Base-by-base conservation (phyloP, 2,329 filamentous ascomycete species). In the Akanthomyces dipterigenus region DNA sequence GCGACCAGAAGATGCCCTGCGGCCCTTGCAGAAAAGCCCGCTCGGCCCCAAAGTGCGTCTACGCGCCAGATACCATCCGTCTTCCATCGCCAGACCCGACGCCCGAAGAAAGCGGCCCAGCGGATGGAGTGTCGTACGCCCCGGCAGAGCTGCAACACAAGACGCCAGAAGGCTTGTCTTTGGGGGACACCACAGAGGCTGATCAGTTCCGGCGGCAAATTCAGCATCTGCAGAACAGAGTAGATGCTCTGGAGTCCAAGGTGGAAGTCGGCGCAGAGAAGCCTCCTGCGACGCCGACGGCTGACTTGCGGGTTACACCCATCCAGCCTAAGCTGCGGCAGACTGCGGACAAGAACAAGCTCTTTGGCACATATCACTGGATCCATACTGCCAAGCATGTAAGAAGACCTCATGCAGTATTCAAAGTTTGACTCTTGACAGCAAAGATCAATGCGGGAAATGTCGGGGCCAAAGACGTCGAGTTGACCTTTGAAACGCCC, bases 321-420 rank as follows among this genome's bases (percentile, higher is more conserved):
- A 43, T 56, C 4, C 31, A n/a, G 9, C 60, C 60, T 5, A 56
- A 34, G 20, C 11, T 61, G 60, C 51, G 53, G 2, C 42, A 49
- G 42, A 42, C 43, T n/a, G 42, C 11, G 12, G 53, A 40, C 6
- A 61, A 61, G 53, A 61, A 54, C 34, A 61, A 61, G 51, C 26
- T 61, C 4, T 61, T 56, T 46, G 50, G 50, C 34, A 31, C 43
- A 11, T 56, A 61, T 14, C 60, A 61, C 46, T 61, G 51, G 51
- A 43, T 61, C 31, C 53, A 55, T 18, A 55, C 60, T n/a, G 42
- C 38, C 1, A 56, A 61, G 9, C 28, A 43, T 42, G 60, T 61
- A 43, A 40, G 60, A 14, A 4, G 3, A 36, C 8, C 4, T 28
- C 38, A 20, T 7, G 4, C 1, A 16, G 5, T 26, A 11, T n/a